phyloP scores from a whole-genome alignment of 139 green algal genomes.

The Tetratostichococcus sp. region DNA sequence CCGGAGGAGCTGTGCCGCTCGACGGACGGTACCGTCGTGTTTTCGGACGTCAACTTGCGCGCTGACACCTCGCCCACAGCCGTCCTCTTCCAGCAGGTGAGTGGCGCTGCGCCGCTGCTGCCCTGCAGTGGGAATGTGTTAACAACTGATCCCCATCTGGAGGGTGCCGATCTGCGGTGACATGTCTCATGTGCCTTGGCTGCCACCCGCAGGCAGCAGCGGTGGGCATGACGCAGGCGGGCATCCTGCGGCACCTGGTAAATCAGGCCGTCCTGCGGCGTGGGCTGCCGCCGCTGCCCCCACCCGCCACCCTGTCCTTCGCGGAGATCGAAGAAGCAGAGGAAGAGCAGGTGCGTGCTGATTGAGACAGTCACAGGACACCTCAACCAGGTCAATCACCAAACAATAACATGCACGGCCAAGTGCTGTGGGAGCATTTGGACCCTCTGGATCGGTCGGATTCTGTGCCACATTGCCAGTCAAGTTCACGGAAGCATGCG shows the following conservation, averaged over 20 bases:
- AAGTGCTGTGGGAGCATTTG: too few species aligned
- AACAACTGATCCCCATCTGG: not conserved
- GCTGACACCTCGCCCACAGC: conserved; percentile 39
- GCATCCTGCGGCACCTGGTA: conserved; percentile 58
- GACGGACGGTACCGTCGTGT: conserved; percentile 29
- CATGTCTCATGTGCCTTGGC: not conserved
- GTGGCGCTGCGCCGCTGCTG: not conserved
- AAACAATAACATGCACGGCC: too few species aligned
- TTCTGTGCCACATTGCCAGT: too few species aligned
- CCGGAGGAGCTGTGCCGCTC: conserved; percentile 13
- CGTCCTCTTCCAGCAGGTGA: conserved; percentile 53
- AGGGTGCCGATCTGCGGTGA: not conserved
- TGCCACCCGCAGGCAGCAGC: not conserved
- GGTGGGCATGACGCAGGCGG: conserved; percentile 52
- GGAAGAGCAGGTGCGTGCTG: too few species aligned
- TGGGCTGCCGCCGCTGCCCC: conserved; percentile 9
- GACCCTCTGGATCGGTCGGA: too few species aligned
- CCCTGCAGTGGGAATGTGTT: too few species aligned
- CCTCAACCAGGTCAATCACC: too few species aligned
- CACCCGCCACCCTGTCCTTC: not conserved
- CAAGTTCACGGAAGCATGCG: too few species aligned
- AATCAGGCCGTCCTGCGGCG: conserved; percentile 6
- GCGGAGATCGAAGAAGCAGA: not conserved
- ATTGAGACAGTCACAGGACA: too few species aligned
- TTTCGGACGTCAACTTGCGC: conserved; percentile 42